These are phyloP conservation scores for Aspergillus panamensis DNA, from an alignment of 495 filamentous ascomycete genomes.

Conservation along the genomic window DNA sequence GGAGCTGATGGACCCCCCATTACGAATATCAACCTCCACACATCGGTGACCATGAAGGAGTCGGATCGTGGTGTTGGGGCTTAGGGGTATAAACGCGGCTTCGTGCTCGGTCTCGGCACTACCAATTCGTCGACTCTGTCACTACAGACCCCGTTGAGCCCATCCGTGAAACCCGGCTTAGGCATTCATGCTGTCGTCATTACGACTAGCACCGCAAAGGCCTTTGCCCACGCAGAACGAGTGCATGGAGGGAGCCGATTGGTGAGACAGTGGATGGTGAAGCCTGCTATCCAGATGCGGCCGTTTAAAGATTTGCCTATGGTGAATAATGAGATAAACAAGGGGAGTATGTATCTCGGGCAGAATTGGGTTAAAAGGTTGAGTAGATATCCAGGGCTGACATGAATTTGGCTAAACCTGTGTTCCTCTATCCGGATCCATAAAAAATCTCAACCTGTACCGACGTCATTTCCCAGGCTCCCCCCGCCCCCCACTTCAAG, in stretches of 20 bases:
- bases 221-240: slow-evolving; percentile 47
- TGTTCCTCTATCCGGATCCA: no score
- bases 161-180: slow-evolving; percentile 39
- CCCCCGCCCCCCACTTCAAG: no score
- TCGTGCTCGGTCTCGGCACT: slow-evolving; percentile 41
- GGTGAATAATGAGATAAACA: slow-evolving; percentile 48
- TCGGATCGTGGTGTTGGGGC: slow-evolving; percentile 47
- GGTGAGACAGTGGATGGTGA: slow-evolving; percentile 44
- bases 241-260: slow-evolving; percentile 51
- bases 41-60: slow-evolving; percentile 49
- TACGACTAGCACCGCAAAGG: slow-evolving; percentile 42
- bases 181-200: slow-evolving; percentile 45
- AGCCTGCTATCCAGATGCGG: slow-evolving; percentile 43
- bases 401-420: no score
- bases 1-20: slow-evolving; percentile 43
- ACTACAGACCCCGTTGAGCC: slow-evolving; percentile 33
- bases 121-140: slow-evolving; percentile 46
- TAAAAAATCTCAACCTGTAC: no score
- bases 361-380: no score
- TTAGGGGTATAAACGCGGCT: slow-evolving; percentile 44
- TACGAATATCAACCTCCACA: slow-evolving; percentile 48
- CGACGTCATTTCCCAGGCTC: no score
- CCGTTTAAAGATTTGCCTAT: slow-evolving; percentile 42
- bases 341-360: slow-evolving; percentile 40
- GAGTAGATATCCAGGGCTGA: neutral